Percentiles rank a stretch among this genome's conserved stretches.
phyloP scores from a whole-genome alignment of 108 stramenopile species.

The Skeletonema menzelii region DNA sequence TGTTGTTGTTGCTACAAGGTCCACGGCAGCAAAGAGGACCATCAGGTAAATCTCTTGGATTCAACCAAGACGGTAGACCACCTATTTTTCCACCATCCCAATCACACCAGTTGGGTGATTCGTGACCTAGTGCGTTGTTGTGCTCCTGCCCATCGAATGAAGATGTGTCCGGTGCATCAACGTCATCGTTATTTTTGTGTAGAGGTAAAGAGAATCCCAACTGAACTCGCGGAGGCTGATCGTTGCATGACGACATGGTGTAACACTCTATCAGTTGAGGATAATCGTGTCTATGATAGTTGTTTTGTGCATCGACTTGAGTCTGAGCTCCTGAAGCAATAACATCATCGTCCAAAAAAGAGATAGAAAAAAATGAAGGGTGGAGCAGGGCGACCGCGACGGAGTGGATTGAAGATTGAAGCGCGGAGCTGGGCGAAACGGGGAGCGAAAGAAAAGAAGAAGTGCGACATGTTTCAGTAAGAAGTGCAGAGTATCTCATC shows the following conservation, averaged over 20 bases:
- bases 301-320: too few species aligned
- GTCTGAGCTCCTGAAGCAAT: too few species aligned
- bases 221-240: conserved; percentile 7
- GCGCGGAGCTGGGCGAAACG: too few species aligned
- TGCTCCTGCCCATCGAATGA: conserved; percentile 13
- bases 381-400: too few species aligned
- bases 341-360: too few species aligned
- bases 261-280: too few species aligned
- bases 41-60: conserved; percentile 70
- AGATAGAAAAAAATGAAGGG: too few species aligned
- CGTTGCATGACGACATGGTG: not conserved
- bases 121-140: conserved; percentile 43
- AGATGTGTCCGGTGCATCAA: not conserved
- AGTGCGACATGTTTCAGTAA: too few species aligned
- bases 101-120: conserved; percentile 57
- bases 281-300: too few species aligned
- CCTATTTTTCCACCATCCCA: conserved; percentile 90
- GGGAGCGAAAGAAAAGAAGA: too few species aligned
- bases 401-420: too few species aligned
- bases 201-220: conserved; percentile 26
- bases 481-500: too few species aligned
- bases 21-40: conserved; percentile 38
- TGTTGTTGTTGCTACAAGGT: conserved; percentile 13
- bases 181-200: conserved; percentile 4
- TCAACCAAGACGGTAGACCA: conserved; percentile 73